phyloP scores from a whole-genome alignment of 2,329 filamentous ascomycete genomes.

The Botrytis porri region DNA sequence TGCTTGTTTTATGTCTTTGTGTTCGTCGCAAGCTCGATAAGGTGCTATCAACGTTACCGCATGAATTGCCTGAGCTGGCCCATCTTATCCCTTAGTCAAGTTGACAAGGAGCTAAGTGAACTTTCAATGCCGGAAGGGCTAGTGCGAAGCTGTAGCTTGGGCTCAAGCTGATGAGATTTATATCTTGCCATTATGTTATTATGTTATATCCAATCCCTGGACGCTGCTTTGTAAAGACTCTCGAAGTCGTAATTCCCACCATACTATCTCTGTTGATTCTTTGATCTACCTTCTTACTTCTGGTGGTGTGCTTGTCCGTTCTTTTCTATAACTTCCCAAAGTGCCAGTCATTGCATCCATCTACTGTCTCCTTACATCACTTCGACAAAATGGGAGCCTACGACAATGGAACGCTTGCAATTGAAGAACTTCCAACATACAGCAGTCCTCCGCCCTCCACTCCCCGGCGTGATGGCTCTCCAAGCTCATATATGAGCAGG shows the following conservation, averaged over 20 bases:
- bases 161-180: neutral
- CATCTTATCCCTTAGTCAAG: neutral
- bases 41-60: neutral
- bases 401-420: neutral
- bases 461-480: neutral
- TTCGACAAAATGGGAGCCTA: neutral
- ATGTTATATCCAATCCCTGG: conserved; percentile 1
- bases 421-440: conserved; percentile 1
- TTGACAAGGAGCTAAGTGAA: neutral
- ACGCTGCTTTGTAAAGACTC: neutral
- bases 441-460: neutral
- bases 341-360: neutral
- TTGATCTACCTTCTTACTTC: neutral
- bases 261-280: neutral
- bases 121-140: neutral
- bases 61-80: neutral
- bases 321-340: neutral
- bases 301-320: neutral
- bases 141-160: neutral
- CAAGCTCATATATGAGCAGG: neutral
- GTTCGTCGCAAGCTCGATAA: neutral
- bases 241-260: neutral
- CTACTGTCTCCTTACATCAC: neutral
- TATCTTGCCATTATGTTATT: neutral
- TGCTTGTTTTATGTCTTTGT: neutral